phyloP scores from a whole-genome alignment of 345 rosid species.

The Brassica juncea region DNA sequence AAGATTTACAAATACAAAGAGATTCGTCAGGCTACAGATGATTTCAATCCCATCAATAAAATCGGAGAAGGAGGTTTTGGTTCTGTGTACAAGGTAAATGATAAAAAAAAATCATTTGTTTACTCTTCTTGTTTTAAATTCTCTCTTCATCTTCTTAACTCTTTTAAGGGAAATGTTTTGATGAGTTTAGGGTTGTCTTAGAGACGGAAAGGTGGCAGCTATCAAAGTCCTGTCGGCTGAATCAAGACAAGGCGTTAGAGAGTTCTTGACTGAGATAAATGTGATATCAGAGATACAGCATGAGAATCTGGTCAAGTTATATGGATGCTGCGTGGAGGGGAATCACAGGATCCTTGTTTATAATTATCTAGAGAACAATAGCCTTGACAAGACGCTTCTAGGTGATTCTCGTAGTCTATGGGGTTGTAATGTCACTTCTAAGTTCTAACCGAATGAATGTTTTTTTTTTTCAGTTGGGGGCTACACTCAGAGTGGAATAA shows the following conservation, averaged over 20 bases:
- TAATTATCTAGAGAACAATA: constrained; percentile 84
- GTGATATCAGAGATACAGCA: constrained; percentile 77
- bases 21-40: constrained; percentile 67
- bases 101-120: not conserved
- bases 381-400: constrained; percentile 84
- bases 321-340: constrained; percentile 88
- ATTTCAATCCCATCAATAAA: constrained; percentile 60
- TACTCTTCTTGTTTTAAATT: not conserved
- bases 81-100: constrained; percentile 57
- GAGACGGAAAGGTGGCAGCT: constrained; percentile 75
- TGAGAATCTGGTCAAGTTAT: constrained; percentile 77
- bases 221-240: constrained; percentile 89
- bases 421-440: constrained; percentile 6
- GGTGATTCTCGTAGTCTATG: constrained; percentile 49
- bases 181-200: constrained; percentile 72
- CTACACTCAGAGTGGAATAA: constrained; percentile 47
- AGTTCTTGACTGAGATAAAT: constrained; percentile 84
- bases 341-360: constrained; percentile 84
- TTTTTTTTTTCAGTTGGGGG: constrained; percentile 55
- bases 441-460: not conserved
- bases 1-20: constrained; percentile 64
- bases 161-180: constrained; percentile 2
- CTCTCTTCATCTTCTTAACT: constrained; percentile 3
- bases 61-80: constrained; percentile 99
- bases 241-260: constrained; percentile 83